Conservation (phyloP, 164 flowering plant species). For the Amborella trichopoda region DNA sequence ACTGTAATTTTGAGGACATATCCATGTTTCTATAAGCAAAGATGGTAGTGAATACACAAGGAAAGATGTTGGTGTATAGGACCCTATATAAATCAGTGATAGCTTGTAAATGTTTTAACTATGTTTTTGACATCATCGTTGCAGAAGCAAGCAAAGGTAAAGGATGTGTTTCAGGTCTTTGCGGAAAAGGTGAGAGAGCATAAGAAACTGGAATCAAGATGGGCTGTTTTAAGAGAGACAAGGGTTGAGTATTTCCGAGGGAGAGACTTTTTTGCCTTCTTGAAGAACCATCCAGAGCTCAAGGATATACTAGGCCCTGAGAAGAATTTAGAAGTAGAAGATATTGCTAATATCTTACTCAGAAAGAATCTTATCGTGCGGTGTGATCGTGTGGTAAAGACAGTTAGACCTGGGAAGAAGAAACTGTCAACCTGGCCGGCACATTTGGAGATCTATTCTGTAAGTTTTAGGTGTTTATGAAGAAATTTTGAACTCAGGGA, state of each 20-base stretch:
- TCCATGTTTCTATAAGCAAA: no score
- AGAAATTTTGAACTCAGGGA: no score
- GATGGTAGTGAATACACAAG: no score
- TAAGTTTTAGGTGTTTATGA: no score
- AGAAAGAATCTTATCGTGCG: conserved; percentile 74
- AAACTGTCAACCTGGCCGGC: conserved; percentile 98
- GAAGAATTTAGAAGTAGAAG: conserved; percentile 58
- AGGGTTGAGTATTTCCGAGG: conserved; percentile 96
- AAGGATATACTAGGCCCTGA: conserved; percentile 69
- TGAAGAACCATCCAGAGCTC: conserved; percentile 67
- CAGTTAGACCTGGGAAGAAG: conserved; percentile 92
- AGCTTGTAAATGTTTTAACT: no score
- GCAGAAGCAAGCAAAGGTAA: conserved; percentile 71
- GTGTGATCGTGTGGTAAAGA: conserved; percentile 95
- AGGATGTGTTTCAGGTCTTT: conserved; percentile 80
- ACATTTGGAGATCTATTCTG: conserved; percentile 83
- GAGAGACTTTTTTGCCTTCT: conserved; percentile 71
- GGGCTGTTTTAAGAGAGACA: conserved; percentile 97
- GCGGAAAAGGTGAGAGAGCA: conserved; percentile 97
- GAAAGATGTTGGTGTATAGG: no score
- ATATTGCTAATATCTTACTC: conserved; percentile 54
- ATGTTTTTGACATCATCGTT: no score
- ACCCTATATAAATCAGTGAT: no score
- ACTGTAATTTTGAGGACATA: no score
- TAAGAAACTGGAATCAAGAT: conserved; percentile 76